Conservation (phyloP, 148 eudicot genomes). For the Diospyros kaki region DNA sequence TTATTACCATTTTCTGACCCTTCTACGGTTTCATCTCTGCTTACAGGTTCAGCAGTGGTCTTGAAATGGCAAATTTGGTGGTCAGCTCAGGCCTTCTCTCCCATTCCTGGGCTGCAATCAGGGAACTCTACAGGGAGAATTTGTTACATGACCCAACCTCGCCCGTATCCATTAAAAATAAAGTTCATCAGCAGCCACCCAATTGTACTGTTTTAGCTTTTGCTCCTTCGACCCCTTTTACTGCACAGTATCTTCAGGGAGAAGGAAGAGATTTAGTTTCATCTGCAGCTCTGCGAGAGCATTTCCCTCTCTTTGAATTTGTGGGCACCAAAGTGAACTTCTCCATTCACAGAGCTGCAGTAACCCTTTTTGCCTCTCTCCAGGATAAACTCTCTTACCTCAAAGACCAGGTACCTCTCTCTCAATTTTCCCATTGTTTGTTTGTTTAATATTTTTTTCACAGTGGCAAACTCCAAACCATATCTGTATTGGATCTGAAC, state of each 20-base stretch:
- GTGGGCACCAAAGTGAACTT: conserved; percentile 25
- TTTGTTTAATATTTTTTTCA: too few species aligned
- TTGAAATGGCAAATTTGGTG: conserved; percentile 16
- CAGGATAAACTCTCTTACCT: conserved; percentile 5
- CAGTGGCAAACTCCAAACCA: neutral
- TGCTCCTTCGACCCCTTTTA: conserved; percentile 16
- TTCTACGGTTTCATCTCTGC: neutral
- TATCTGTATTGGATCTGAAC: neutral
- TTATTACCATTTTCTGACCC: neutral
- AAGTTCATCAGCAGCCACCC: neutral
- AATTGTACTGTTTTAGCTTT: conserved; percentile 19
- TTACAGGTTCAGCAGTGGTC: conserved; percentile 27
- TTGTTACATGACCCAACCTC: conserved; percentile 1
- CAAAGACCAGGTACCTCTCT: conserved; percentile 8
- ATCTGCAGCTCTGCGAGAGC: conserved; percentile 1
- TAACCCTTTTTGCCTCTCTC: conserved; percentile 15
- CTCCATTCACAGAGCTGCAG: conserved; percentile 23
- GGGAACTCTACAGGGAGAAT: neutral
- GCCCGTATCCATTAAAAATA: conserved; percentile 9
- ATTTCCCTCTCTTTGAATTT: conserved; percentile 12
- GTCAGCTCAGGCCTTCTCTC: conserved; percentile 18
- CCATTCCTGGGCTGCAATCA: conserved; percentile 18
- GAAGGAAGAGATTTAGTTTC: conserved; percentile 22
- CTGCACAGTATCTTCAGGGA: conserved; percentile 8
- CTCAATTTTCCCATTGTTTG: neutral